Evolutionary conservation across 202 grass and related monocot species (phyloP).

Genomic region (Bolboschoenoplectus hybrid): DNA sequence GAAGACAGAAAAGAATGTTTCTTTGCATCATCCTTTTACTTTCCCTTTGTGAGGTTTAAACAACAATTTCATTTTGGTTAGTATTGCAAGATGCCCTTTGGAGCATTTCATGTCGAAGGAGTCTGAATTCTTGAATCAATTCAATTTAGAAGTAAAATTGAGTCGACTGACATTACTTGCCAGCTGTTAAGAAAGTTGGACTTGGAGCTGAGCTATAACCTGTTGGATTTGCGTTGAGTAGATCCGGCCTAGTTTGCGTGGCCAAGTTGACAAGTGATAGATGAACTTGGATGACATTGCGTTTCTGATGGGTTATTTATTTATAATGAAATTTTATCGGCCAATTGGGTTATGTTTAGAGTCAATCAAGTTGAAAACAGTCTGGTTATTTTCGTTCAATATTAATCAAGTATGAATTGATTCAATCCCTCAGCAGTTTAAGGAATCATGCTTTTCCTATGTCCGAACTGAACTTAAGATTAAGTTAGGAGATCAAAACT

Average conservation of each 20-base stretch:
- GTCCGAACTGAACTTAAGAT: background rate
- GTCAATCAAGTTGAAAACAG: background rate
- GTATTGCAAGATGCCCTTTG: background rate
- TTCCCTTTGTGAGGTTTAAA: constrained; percentile 7
- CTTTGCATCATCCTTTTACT: background rate
- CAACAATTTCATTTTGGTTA: background rate
- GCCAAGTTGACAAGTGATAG: background rate
- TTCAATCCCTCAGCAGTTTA: background rate
- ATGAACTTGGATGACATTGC: background rate
- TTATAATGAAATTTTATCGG: background rate
- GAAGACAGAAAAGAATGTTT: background rate
- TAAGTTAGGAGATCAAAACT: background rate
- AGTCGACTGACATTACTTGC: background rate
- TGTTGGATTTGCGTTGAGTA: background rate
- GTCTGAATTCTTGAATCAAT: background rate
- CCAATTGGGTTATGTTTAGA: background rate
- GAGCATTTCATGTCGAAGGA: background rate
- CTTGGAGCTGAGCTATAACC: background rate
- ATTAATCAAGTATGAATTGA: background rate
- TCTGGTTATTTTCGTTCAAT: background rate
- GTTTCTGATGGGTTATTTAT: background rate
- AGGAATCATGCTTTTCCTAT: background rate
- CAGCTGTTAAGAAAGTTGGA: background rate
- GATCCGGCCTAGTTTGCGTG: background rate
- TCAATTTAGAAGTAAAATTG: background rate